Percentiles rank a stretch among this genome's conserved stretches.
phyloP scores from a whole-genome alignment of 345 rosid genomes.

The Eucalyptus marginata region DNA sequence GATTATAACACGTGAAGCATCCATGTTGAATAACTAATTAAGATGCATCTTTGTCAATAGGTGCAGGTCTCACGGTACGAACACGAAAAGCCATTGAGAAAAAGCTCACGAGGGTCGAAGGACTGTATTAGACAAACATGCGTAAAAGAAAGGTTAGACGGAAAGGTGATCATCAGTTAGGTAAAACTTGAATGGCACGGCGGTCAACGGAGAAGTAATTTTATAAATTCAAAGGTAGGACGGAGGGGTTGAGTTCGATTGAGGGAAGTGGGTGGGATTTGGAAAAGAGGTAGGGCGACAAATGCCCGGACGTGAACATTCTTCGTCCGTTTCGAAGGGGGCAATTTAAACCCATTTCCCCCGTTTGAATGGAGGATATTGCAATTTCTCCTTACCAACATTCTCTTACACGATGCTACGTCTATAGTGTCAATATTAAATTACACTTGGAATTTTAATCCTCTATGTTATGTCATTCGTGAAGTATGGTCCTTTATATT shows the following conservation, averaged over 20 bases:
- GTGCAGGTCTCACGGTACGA: neutral
- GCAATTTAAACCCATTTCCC: neutral
- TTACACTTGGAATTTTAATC: neutral
- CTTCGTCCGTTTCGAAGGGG: neutral
- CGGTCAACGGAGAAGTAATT: neutral
- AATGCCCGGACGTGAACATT: neutral
- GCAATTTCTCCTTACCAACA: neutral
- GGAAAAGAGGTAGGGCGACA: neutral
- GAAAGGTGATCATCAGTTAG: neutral
- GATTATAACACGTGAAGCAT: fast-evolving
- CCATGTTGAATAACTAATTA: neutral
- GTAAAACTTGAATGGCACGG: neutral
- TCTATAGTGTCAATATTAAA: neutral
- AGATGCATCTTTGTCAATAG: neutral
- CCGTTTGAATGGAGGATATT: neutral
- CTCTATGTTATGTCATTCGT: neutral
- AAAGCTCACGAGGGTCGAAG: fast-evolving
- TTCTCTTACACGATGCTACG: neutral
- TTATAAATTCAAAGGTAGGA: neutral
- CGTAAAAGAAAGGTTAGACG: neutral
- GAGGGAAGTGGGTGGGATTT: neutral
- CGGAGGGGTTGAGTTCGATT: neutral
- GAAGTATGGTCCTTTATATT: neutral
- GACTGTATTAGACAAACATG: neutral
- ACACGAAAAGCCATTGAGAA: neutral